Conservation (phyloP, 169 alveolate species). For the Amoebophrya sp. region DNA sequence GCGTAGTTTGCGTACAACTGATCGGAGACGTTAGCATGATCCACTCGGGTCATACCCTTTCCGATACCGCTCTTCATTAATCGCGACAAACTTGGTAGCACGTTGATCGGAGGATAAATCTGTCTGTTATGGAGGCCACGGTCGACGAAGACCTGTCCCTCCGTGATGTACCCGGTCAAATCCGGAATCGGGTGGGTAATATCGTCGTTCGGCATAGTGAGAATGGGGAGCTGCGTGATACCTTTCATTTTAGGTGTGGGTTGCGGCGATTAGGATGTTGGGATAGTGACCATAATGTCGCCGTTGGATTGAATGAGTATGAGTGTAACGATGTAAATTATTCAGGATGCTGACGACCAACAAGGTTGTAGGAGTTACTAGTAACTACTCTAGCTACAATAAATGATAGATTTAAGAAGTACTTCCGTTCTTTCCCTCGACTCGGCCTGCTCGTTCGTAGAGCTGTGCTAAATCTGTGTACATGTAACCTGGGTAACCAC, state of each 20-base stretch:
- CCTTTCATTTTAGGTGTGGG: constrained; percentile 69
- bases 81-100: constrained; percentile 95
- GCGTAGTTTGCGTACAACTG: constrained; percentile 99
- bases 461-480: constrained; percentile 97
- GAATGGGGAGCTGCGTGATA: constrained; percentile 96
- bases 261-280: too few relatives aligned
- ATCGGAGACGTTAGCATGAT: constrained; percentile 98
- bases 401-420: too few relatives aligned
- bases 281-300: too few relatives aligned
- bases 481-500: constrained; percentile 99
- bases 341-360: too few relatives aligned
- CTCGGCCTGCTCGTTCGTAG: constrained; percentile 99
- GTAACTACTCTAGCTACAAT: too few relatives aligned
- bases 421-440: constrained; percentile 79
- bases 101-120: constrained; percentile 80
- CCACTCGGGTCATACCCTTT: constrained; percentile 93
- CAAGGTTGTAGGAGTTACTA: too few relatives aligned
- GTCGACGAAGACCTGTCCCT: constrained; percentile 88
- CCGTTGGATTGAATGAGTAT: too few relatives aligned
- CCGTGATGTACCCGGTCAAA: constrained; percentile 91
- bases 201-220: constrained; percentile 99
- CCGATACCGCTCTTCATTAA: constrained; percentile 99
- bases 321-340: too few relatives aligned
- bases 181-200: constrained; percentile 99
- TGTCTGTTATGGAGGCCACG: constrained; percentile 93